Conservation (phyloP, 495 filamentous ascomycete species). For the Penicillium pulvis region DNA sequence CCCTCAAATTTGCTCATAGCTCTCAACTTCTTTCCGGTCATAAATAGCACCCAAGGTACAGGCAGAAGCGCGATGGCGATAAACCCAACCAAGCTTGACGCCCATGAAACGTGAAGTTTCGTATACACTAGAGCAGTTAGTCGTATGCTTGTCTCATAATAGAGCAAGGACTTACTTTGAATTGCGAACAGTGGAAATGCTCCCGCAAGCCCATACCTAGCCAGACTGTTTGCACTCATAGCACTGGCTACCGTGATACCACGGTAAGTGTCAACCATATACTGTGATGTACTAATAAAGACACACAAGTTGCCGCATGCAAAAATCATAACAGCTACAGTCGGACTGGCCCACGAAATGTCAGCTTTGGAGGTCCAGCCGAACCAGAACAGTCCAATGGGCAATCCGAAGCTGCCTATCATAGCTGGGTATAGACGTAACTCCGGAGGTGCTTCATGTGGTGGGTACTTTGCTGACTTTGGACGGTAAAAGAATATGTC, state of each 20-base stretch:
- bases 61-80: constrained; percentile 57
- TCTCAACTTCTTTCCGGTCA: constrained; percentile 17
- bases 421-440: constrained; percentile 60
- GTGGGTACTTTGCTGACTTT: constrained; percentile 30
- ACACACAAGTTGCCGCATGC: constrained; percentile 66
- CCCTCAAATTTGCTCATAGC: constrained; percentile 20
- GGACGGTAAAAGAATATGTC: constrained; percentile 34
- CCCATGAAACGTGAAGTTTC: constrained; percentile 59
- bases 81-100: constrained; percentile 59
- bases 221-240: constrained; percentile 54
- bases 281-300: constrained; percentile 50
- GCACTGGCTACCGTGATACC: constrained; percentile 33
- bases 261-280: constrained; percentile 60
- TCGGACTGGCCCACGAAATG: constrained; percentile 42
- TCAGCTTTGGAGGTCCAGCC: constrained; percentile 41
- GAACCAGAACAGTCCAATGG: constrained; percentile 53
- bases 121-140: constrained; percentile 51
- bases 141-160: neutral
- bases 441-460: constrained; percentile 48
- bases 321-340: constrained; percentile 62
- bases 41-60: constrained; percentile 46
- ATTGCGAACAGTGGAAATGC: constrained; percentile 68
- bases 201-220: constrained; percentile 62
- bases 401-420: constrained; percentile 58
- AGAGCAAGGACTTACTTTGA: constrained; percentile 44